A percentile compares a stretch with the other conserved stretches of the same genome.
Conservation (phyloP, 2,329 filamentous ascomycete species). For the Fusarium miscanthi region DNA sequence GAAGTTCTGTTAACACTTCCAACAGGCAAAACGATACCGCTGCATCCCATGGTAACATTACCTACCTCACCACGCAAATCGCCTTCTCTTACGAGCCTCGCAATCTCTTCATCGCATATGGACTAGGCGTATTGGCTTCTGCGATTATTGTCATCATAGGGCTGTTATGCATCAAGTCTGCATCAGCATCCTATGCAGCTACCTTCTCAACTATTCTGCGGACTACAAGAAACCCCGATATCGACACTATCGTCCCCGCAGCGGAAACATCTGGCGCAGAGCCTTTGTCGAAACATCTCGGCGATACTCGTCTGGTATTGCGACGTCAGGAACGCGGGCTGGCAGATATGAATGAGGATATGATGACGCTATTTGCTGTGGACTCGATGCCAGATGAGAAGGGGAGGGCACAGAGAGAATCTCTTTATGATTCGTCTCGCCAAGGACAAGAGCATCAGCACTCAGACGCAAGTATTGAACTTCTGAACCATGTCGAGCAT, state of each 20-base stretch:
- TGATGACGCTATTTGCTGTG: background rate
- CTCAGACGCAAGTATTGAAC: background rate
- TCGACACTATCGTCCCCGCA: background rate
- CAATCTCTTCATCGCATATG: conserved; percentile 19
- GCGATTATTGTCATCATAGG: background rate
- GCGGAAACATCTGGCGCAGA: background rate
- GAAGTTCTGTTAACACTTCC: rapidly evolving
- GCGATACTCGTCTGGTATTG: background rate
- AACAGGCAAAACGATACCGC: conserved; percentile 6
- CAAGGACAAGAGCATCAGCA: background rate
- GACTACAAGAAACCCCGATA: conserved; percentile 4
- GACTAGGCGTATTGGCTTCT: rapidly evolving
- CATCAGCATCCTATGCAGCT: background rate
- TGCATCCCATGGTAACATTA: background rate
- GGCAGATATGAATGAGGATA: background rate
- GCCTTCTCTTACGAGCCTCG: conserved; percentile 6
- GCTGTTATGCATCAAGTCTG: background rate
- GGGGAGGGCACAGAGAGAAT: rapidly evolving
- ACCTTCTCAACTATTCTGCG: conserved; percentile 19
- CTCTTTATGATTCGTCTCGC: rapidly evolving
- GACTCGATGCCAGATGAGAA: background rate
- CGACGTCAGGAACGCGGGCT: rapidly evolving
- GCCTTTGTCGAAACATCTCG: background rate
- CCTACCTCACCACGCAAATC: background rate
- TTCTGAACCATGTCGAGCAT: background rate